A percentile compares a stretch with the other conserved stretches of the same genome.
Evolutionary conservation across 768 basidiomycete genomes (phyloP).

Genomic region (Tylopilus rubrobrunneus): DNA sequence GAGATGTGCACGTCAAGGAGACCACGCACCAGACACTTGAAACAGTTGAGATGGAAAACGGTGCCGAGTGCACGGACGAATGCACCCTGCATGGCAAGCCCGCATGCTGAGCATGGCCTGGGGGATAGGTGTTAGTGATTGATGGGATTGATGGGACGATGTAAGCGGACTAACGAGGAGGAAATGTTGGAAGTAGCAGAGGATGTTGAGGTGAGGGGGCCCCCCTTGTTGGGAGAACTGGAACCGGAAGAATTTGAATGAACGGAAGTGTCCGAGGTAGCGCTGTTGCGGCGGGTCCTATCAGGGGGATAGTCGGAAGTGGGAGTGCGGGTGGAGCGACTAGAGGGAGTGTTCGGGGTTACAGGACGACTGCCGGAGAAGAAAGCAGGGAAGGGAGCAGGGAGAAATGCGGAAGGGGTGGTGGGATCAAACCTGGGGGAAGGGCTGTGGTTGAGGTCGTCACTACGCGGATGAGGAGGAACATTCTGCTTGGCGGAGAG

Average conservation of each 20-base stretch:
- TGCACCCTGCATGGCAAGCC: constrained; percentile 85
- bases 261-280: constrained; percentile 49
- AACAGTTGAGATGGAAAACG: constrained; percentile 96
- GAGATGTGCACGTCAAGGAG: neutral
- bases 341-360: constrained; percentile 48
- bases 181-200: constrained; percentile 51
- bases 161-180: constrained; percentile 49
- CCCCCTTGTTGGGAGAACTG: constrained; percentile 35
- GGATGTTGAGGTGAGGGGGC: constrained; percentile 50
- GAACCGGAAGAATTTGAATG: constrained; percentile 52
- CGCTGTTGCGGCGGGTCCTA: constrained; percentile 43
- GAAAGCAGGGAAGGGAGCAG: constrained; percentile 44
- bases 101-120: constrained; percentile 75
- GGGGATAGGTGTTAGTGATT: neutral
- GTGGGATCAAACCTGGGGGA: constrained; percentile 13
- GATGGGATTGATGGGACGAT: constrained; percentile 8
- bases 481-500: constrained; percentile 34
- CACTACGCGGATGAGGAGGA: constrained; percentile 56
- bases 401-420: constrained; percentile 28
- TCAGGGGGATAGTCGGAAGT: constrained; percentile 53
- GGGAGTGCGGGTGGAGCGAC: constrained; percentile 45
- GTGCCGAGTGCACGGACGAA: constrained; percentile 94
- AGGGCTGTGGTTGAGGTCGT: constrained; percentile 57
- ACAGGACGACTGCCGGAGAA: constrained; percentile 55
- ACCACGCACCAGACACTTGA: constrained; percentile 86